Evolutionary conservation across 2,329 filamentous ascomycete species (phyloP), one percentile per base, ranked within the genome.

Genomic region (Pseudogymnoascus sp.): DNA sequence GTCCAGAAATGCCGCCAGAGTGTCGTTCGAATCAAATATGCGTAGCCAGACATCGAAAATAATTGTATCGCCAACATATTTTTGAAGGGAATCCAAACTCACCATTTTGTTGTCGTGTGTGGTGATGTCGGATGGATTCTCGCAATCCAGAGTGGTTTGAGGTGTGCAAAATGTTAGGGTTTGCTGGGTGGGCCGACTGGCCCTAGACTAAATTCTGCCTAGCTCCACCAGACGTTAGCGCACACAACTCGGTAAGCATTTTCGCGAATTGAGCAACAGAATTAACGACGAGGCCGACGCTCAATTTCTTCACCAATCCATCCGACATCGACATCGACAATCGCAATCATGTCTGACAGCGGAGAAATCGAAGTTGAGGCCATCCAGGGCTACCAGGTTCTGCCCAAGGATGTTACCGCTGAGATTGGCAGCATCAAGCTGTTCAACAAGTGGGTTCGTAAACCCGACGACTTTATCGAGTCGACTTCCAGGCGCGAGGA

Each of bases 351-450:
- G 92, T 96, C 92, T 89, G 92, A 96, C 82, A 82, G 80, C 82
- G 91, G 89, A 84, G 92, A 96, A 84, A 89, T 96, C 81, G 91
- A 96, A 84, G 89, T 94, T 80, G 89, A 91, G 80, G 85, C 81
- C 83, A 83, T 85, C 76, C 81, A 83, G 77, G 84, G 85, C 80
- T 89, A 86, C 82, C 81, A 85, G 77, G 86, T 92, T 78, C 89
- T 97, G 72, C 92, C 93, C 81, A 96, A 95, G 88, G 92, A 96
- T 72, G 89, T 96, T 77, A 83, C 86, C 75, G 84, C 87, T 75
- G 91, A 96, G 83, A 87, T 94, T 81, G 92, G 92, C 80, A 88
- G 84, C 82, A 85, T 94, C 79, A 96, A 96, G 89, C 86, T 96
- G 75, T 96, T 96, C 87, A 95, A 94, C 88, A 96, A 95, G 83